Conservation (phyloP, 495 filamentous ascomycete species). For the Penicillium desertorum region DNA sequence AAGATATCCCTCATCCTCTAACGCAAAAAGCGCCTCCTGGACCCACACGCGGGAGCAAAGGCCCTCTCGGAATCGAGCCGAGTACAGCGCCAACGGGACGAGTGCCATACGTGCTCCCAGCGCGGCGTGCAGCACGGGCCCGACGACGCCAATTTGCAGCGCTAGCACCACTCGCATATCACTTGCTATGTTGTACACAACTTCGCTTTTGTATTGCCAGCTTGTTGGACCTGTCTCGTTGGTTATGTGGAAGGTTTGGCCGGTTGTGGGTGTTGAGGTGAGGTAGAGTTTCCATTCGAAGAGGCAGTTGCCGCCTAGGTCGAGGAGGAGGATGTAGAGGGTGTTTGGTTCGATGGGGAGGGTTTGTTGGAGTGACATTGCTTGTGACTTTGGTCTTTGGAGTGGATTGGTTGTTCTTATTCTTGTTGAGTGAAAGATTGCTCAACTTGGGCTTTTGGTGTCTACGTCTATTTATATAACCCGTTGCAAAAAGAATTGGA, state of each 20-base stretch:
- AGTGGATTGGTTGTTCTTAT: neutral
- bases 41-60: slow-evolving; percentile 30
- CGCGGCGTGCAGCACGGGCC: slow-evolving; percentile 21
- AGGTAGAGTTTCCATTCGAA: slow-evolving; percentile 33
- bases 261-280: slow-evolving; percentile 14
- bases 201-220: slow-evolving; percentile 22
- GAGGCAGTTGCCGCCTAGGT: slow-evolving; percentile 19
- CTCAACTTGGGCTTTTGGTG: neutral
- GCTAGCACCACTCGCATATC: slow-evolving; percentile 17
- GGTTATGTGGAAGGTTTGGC: slow-evolving; percentile 19
- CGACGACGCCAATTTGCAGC: slow-evolving; percentile 24
- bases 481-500: too few relatives aligned
- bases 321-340: slow-evolving; percentile 24
- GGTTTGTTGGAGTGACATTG: neutral
- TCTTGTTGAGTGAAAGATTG: neutral
- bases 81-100: slow-evolving; percentile 20
- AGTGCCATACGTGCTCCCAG: slow-evolving; percentile 18
- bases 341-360: slow-evolving; percentile 14
- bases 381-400: neutral
- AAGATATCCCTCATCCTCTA: slow-evolving; percentile 32
- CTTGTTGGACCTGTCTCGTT: slow-evolving; percentile 13
- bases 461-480: too few relatives aligned
- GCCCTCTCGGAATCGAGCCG: slow-evolving; percentile 22
- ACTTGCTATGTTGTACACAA: slow-evolving; percentile 7
- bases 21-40: slow-evolving; percentile 27